Evolutionary conservation across 169 alveolate species (phyloP).

Genomic region (Cryptosporidium meleagridis): DNA sequence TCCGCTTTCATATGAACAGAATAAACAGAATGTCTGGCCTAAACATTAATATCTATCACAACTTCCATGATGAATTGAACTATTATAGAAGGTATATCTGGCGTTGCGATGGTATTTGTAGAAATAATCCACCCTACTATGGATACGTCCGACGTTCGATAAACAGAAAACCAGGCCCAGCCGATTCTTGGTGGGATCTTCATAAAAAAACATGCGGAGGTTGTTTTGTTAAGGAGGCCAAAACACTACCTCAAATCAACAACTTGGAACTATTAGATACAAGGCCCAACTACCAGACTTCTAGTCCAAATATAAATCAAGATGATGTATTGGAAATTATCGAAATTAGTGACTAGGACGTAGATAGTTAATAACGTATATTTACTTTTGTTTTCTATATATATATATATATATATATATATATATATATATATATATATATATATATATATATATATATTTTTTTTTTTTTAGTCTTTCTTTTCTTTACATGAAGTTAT

Average conservation of each 20-base stretch:
- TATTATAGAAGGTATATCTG: slow-evolving; percentile 91
- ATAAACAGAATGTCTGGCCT: slow-evolving; percentile 90
- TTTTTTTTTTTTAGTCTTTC: not conserved
- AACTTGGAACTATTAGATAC: too few relatives aligned
- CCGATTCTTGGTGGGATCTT: slow-evolving; percentile 48
- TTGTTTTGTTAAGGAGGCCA: slow-evolving; percentile 4
- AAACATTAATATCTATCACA: slow-evolving; percentile 90
- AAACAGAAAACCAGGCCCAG: slow-evolving; percentile 77
- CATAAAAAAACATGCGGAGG: slow-evolving; percentile 65
- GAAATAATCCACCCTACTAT: slow-evolving; percentile 89
- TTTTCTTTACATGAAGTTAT: not conserved
- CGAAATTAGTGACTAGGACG: slow-evolving; percentile 48
- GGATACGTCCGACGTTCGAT: slow-evolving; percentile 92
- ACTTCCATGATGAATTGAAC: slow-evolving; percentile 92
- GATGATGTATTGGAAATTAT: slow-evolving; percentile 27
- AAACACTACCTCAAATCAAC: not conserved
- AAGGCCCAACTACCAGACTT: not conserved
- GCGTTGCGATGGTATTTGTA: slow-evolving; percentile 94
- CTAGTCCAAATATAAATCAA: not conserved
- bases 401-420: too few relatives aligned
- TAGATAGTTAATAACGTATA: not conserved
- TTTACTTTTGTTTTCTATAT: not conserved
- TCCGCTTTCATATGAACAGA: slow-evolving; percentile 87
- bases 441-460: not conserved
- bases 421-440: not conserved